These are phyloP conservation scores for Colletotrichum tropicicola DNA, from an alignment of 2,329 filamentous ascomycete genomes.

Conservation along the genomic window DNA sequence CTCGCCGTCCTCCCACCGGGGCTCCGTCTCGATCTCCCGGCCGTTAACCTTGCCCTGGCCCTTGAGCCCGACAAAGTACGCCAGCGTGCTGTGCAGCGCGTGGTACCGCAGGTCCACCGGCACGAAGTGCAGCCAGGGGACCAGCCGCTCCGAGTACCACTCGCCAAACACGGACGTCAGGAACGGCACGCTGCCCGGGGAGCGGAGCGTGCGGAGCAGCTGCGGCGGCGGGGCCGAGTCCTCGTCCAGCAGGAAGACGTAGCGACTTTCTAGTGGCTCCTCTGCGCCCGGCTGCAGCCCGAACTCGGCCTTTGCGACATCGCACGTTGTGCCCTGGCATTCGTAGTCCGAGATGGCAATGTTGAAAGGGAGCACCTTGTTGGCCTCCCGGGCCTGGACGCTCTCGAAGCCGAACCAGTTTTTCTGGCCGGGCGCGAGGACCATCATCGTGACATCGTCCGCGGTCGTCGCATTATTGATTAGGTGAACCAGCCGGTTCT, in stretches of 20 bases:
- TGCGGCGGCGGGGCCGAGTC: constrained; percentile 69
- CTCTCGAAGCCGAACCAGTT: constrained; percentile 62
- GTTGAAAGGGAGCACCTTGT: constrained; percentile 61
- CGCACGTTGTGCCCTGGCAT: constrained; percentile 62
- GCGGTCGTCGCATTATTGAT: constrained; percentile 64
- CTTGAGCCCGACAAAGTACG: constrained; percentile 75
- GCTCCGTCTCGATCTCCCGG: constrained; percentile 55
- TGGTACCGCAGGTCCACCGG: constrained; percentile 79
- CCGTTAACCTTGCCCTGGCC: constrained; percentile 52
- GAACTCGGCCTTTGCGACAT: constrained; percentile 61
- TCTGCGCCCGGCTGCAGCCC: constrained; percentile 48
- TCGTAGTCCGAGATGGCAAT: constrained; percentile 68
- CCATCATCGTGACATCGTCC: constrained; percentile 62
- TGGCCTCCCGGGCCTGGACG: constrained; percentile 62
- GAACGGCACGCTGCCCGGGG: constrained; percentile 70
- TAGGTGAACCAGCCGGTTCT: constrained; percentile 77
- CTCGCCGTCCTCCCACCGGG: constrained; percentile 61
- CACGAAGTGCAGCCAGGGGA: constrained; percentile 83
- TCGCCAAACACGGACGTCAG: constrained; percentile 77
- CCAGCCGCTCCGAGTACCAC: constrained; percentile 81
- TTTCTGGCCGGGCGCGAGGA: constrained; percentile 53
- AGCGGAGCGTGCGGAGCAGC: constrained; percentile 72
- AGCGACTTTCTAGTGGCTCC: constrained; percentile 73
- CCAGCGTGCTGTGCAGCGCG: constrained; percentile 76
- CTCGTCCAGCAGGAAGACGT: constrained; percentile 77